A percentile compares a stretch with the other conserved stretches of the same genome.
phyloP scores from a whole-genome alignment of 139 green algal species.

The Eudorina sp. region DNA sequence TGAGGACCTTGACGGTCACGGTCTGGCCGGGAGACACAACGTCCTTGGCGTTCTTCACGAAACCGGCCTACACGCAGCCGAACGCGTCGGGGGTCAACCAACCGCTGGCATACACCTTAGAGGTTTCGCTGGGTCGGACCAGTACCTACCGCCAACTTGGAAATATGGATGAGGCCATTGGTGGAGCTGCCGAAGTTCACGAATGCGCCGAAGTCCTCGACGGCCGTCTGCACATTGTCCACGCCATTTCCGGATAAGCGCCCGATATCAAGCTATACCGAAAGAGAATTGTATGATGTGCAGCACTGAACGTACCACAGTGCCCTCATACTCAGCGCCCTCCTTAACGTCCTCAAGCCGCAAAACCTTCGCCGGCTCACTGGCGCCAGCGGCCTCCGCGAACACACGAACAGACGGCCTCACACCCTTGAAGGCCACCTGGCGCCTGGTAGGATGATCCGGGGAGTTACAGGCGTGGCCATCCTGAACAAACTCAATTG shows the following conservation, averaged over 20 bases:
- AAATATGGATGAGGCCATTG: constrained; percentile 97
- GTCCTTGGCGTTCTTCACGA: constrained; percentile 69
- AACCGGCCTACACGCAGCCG: constrained; percentile 46
- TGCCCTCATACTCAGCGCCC: constrained; percentile 67
- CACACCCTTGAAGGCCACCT: constrained; percentile 16
- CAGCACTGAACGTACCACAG: constrained; percentile 62
- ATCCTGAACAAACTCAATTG: not conserved
- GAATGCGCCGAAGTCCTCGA: constrained; percentile 93
- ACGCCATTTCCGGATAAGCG: not conserved
- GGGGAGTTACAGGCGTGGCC: no score
- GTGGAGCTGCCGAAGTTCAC: constrained; percentile 89
- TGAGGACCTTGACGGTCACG: constrained; percentile 64
- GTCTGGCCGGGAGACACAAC: constrained; percentile 65
- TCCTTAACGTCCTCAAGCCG: constrained; percentile 56
- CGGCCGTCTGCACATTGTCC: constrained; percentile 58
- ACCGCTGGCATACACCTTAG: no score
- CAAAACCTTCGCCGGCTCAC: constrained; percentile 23
- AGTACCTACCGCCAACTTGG: constrained; percentile 77
- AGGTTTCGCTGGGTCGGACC: no score
- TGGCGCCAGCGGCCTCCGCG: constrained; percentile 51
- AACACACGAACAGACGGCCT: constrained; percentile 26
- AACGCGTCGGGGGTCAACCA: no score
- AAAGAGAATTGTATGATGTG: not conserved
- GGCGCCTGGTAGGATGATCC: not conserved
- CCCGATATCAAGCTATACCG: no score